Percentiles rank a stretch among this genome's conserved stretches.
phyloP scores from a whole-genome alignment of 78 protist species.

The Dictyostelium capitatum region DNA sequence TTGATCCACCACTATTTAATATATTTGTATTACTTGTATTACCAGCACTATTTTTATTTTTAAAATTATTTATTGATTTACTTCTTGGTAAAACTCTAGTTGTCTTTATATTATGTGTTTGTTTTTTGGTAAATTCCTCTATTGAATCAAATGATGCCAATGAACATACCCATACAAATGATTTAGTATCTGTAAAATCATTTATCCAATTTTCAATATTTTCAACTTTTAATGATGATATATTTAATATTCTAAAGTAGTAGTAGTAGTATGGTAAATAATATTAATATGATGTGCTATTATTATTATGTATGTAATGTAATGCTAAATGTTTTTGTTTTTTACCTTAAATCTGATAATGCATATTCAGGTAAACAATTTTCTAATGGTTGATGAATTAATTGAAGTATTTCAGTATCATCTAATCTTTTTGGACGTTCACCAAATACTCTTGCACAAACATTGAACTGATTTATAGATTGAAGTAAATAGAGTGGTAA shows the following conservation, averaged over 20 bases:
- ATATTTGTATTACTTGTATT: background rate
- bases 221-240: slow-evolving; percentile 29
- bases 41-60: background rate
- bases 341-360: slow-evolving; percentile 15
- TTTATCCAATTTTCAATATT: slow-evolving; percentile 63
- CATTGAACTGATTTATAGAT: slow-evolving; percentile 34
- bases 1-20: background rate
- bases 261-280: background rate
- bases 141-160: slow-evolving; percentile 61
- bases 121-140: background rate
- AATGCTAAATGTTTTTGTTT: no score
- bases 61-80: background rate
- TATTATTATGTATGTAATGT: background rate
- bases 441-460: slow-evolving; percentile 65
- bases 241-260: slow-evolving; percentile 40
- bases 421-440: slow-evolving; percentile 38
- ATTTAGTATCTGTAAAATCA: slow-evolving; percentile 45
- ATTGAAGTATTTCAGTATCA: slow-evolving; percentile 35
- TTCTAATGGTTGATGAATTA: slow-evolving; percentile 24
- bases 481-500: slow-evolving; percentile 16
- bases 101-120: background rate
- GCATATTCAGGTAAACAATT: slow-evolving; percentile 30
- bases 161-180: slow-evolving; percentile 70
- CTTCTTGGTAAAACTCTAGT: slow-evolving; percentile 21
- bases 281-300: no score